Base-by-base conservation (phyloP, 257 asterid genomes). In the Anisodus tanguticus region DNA sequence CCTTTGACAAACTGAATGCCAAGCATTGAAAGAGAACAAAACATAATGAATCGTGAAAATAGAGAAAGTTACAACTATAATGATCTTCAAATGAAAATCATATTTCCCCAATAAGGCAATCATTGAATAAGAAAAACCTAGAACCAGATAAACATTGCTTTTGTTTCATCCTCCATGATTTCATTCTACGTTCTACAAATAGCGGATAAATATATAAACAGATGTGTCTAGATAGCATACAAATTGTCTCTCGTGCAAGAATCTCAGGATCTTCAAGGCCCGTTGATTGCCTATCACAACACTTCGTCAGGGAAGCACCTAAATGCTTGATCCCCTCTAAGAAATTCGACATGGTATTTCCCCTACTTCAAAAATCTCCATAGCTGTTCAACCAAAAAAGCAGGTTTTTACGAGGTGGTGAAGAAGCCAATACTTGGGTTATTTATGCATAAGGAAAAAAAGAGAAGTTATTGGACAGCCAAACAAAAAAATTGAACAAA, bases 161-260 rank as follows among this genome's bases (percentile, higher is more conserved):
- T 8, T 68, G 53, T 3, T 68, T 68, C 74, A 68, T 16, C 4
- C 77, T 68, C 31, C 2, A 1, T 39, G 77, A 15, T 68, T 68
- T 68, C 77, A 39, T 37, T 68, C 22, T 37, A 68, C 3, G 11
- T 3, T 68, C 13, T 68, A 68, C 77, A 39, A 43, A 43, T 70
- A 17, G 57, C 9, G 0, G 13, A 70, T 70, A 43, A 69, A 70
- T 43, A 17, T 70, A 70, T 17, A 47, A 26, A 70, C 16, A 70
- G 79, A 8, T 68, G 37, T 15, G 31, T 41, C 0, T 35, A 54
- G 68, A 55, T 85, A 83, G 88, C 99, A 86, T 95, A 96, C 99
- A 96, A 88, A 94, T 98, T 16, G 99, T 96, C 92, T 94, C 98
- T 83, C 98, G 88, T 1, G 99, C 98, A 81, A 96, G 97, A 85